Evolutionary conservation across 2,329 filamentous ascomycete species (phyloP).

Genomic region (Purpureocillium lavendulum): DNA sequence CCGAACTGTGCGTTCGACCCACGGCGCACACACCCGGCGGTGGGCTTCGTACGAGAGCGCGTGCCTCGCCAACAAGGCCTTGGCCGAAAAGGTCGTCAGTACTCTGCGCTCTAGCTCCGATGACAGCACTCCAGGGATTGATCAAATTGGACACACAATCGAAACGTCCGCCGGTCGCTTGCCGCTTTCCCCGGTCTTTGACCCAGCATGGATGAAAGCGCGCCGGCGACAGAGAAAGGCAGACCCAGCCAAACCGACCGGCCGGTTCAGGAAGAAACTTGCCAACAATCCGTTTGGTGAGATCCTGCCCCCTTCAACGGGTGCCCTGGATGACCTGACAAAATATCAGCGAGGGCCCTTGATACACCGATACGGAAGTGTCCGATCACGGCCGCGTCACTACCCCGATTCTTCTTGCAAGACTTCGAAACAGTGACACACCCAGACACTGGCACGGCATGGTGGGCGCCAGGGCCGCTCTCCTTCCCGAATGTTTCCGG

Average conservation of each 20-base stretch:
- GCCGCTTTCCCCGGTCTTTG: slow-evolving; percentile 46
- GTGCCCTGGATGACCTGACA: neutral
- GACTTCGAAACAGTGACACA: slow-evolving; percentile 49
- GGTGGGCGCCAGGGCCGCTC: slow-evolving; percentile 45
- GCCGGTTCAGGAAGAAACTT: slow-evolving; percentile 49
- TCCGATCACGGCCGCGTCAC: slow-evolving; percentile 30
- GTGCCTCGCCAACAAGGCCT: slow-evolving; percentile 17
- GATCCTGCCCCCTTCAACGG: slow-evolving; percentile 3
- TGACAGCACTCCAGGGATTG: slow-evolving; percentile 22
- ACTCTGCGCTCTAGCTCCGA: slow-evolving; percentile 21
- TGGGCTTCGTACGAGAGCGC: slow-evolving; percentile 23
- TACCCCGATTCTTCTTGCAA: slow-evolving; percentile 58
- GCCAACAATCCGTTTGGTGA: slow-evolving; percentile 57
- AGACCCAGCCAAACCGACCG: slow-evolving; percentile 19
- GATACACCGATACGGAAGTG: slow-evolving; percentile 52
- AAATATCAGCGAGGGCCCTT: slow-evolving; percentile 49
- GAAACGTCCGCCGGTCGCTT: slow-evolving; percentile 35
- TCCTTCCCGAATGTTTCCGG: slow-evolving; percentile 11
- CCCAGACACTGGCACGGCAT: slow-evolving; percentile 42
- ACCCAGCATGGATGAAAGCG: slow-evolving; percentile 38
- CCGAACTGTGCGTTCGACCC: no score
- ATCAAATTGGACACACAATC: slow-evolving; percentile 33
- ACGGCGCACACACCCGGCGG: slow-evolving; percentile 10
- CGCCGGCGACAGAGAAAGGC: slow-evolving; percentile 33
- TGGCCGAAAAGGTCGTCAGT: slow-evolving; percentile 21